Base-by-base conservation (phyloP, 331 rosid genomes). In the Saraca asoca region DNA sequence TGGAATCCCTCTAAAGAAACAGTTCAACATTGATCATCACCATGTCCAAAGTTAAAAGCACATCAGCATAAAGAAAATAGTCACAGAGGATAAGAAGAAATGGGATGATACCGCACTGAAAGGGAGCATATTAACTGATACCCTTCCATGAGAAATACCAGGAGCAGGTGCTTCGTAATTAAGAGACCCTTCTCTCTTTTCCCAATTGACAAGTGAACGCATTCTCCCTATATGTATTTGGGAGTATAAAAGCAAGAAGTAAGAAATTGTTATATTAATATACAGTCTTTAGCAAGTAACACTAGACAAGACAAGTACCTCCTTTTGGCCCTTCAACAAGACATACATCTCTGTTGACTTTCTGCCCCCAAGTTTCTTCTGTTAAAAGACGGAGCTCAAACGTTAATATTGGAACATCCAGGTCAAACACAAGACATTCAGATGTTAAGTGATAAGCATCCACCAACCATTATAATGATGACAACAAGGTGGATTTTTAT, bases 351-450 rank as follows among this genome's bases (percentile, higher is more conserved):
- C 86, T 75, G 67, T 62, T 84, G 64, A 71, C 57, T 81, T 80
- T 93, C 66, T 68, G 91, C 66, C 85, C 87, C 50, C 84, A 71
- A 64, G 74, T 70, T 71, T 87, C 98, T 72, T 85, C 98, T 93
- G 69, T 68, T 12, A 60, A 17, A 44, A 66, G 72, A 80, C 9
- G 69, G 48, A 58, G 55, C 34, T 19, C 11, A 69, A 68, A 51
- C 46, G 72, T 58, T 44, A 69, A 64, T 53, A 59, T 31, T 45
- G 68, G 57, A 60, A 52, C 51, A 62, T 52, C 75, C 56, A 66
- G 31, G 31, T 65, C 72, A 42, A 55, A 54, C 15, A 52, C 33
- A 34, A 9, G 46, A 65, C 24, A 15, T 64, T 38, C 61, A 56
- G 33, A 43, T 68, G 68, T 63, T 65, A 9, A 34, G 58, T 1